Evolutionary conservation across 2,329 filamentous ascomycete genomes (phyloP), one percentile per base, ranked within the genome.

Genomic region (Penicillium freii): DNA sequence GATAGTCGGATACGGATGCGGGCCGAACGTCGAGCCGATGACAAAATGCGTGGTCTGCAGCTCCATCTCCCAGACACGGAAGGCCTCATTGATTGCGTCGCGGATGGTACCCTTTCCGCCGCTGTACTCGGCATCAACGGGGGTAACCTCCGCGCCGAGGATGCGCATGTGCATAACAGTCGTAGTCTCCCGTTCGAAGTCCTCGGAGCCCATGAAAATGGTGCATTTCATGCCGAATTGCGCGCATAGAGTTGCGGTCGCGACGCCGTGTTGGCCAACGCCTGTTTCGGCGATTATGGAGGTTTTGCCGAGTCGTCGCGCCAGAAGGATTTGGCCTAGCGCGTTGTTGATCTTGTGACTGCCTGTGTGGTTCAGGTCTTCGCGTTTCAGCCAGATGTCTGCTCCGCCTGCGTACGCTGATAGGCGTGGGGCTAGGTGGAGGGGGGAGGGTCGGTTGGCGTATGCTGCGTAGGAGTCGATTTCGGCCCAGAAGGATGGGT

Each of bases 311-410:
- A 99, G 78, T 58, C 91, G 83, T 65, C 84, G 84, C 0, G 94
- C 94, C n/a, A 99, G 79, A 9, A 99, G 82, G 47, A 96, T 85
- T 74, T 97, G 94, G 1, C 94, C 94, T 1, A 97, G 81, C 0
- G 93, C 92, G 68, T 97, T 97, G 81, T 97, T 97, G 81, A 97
- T 97, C 83, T 97, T 97, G 82, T 97, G 93, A 59, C 89, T 93
- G 62, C 93, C 94, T 6, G 93, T 97, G 72, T 97, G 93, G 76
- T 97, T 97, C 57, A 97, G 80, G 72, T 97, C 93, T 77, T 97
- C 94, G 65, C 94, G 86, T 82, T 97, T 97, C 61, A 99, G 80
- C 88, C 93, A 99, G 79, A 99, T 96, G 68, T 90, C 94, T 38
- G 93, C 93, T 55, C 93, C 94, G 27, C 91, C 91, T 40, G 90